Evolutionary conservation across 2,329 filamentous ascomycete species (phyloP), one percentile per base, ranked within the genome.

Genomic region (Pleurostoma richardsiae): DNA sequence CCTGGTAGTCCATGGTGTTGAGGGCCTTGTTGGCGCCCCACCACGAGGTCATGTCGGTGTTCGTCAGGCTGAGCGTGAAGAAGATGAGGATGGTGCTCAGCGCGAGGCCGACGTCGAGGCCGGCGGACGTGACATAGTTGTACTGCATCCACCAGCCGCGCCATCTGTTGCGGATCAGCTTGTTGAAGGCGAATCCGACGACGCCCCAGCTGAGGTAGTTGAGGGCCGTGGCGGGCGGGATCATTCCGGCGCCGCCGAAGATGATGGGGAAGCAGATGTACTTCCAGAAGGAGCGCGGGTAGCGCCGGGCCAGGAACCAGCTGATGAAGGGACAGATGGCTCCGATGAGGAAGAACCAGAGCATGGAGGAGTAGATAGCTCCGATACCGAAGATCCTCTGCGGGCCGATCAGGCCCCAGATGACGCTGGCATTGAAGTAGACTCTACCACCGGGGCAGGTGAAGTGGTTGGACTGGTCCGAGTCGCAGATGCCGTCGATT

Each of bases 111-210:
- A 68, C 64, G 53, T 80, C 76, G 41, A 80, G 56, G 2, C 70
- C 76, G 0, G 76, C 76, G 5, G 74, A 76, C 0, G 74, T 68
- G 47, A 79, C 65, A 52, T 79, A 80, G 59, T 79, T 80, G 59
- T 76, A 80, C 48, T 71, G 66, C 55, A 70, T 69, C 76, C 76
- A 80, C 76, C 76, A 79, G 4, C 72, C 74, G 7, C 63, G 63
- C 58, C 64, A 74, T 41, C 67, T 64, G 52, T 70, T 64, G 42
- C 67, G 66, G 49, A 79, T 72, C 43, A 60, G 67, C 48, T 70
- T 72, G 51, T 80, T 76, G 60, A 79, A 79, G 39, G 77, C 48
- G 31, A 68, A 65, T 1, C 76, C 76, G 4, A 77, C 68, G 36
- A 74, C 59, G 19, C 19, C 19, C 19, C 19, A 19, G 2, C 19